Conservation (phyloP, 1,139 yeast genomes). For the Sugiyamaella sp. region DNA sequence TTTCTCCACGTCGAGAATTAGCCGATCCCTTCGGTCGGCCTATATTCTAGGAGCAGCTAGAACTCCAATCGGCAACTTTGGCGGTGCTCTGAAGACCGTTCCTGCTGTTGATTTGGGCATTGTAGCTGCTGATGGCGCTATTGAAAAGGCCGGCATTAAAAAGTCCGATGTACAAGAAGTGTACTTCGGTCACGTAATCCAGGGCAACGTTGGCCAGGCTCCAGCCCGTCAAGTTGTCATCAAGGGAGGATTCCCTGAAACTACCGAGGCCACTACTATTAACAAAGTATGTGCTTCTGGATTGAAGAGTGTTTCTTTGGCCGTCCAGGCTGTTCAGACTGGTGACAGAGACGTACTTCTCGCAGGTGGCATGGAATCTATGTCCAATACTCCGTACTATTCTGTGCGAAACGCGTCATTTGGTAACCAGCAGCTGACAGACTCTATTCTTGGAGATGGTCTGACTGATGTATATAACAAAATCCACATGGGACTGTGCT, state of each 20-base stretch:
- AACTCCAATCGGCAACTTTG: conserved; percentile 63
- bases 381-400: conserved; percentile 60
- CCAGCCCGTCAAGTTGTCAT: conserved; percentile 67
- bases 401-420: conserved; percentile 49
- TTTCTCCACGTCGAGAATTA: conserved; percentile 13
- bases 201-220: conserved; percentile 62
- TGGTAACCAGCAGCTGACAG: conserved; percentile 54
- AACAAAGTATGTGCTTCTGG: conserved; percentile 69
- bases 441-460: conserved; percentile 61
- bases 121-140: conserved; percentile 58
- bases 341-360: conserved; percentile 59
- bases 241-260: conserved; percentile 58
- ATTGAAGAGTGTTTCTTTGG: conserved; percentile 57
- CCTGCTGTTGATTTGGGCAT: conserved; percentile 60
- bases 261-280: conserved; percentile 58
- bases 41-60: conserved; percentile 59
- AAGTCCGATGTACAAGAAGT: conserved; percentile 57
- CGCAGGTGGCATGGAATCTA: conserved; percentile 67
- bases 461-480: conserved; percentile 58
- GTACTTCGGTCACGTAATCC: conserved; percentile 60
- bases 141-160: conserved; percentile 55
- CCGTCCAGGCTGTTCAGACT: conserved; percentile 56
- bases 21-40: conserved; percentile 39
- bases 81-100: conserved; percentile 54
- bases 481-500: conserved; percentile 63